These are phyloP conservation scores for Aphanomyces astaci DNA, from an alignment of 352 stramenopile species.

Conservation along the genomic window DNA sequence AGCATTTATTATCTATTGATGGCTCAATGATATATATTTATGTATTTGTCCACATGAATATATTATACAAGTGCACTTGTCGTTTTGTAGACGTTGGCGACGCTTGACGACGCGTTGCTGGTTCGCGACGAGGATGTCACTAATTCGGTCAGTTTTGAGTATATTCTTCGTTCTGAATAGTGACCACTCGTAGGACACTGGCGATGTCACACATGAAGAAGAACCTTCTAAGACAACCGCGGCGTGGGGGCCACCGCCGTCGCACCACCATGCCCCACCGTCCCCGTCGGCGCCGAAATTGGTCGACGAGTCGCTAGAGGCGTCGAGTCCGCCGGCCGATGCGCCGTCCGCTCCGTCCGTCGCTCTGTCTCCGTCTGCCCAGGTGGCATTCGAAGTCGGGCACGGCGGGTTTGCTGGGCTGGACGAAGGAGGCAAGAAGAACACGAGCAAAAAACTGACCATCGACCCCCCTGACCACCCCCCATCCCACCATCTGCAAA, in stretches of 20 bases:
- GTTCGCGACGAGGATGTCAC: background rate
- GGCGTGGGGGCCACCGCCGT: background rate
- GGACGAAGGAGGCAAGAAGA: background rate
- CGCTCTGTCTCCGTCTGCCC: background rate
- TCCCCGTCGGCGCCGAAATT: background rate
- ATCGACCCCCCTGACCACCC: background rate
- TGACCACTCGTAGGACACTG: too few relatives aligned
- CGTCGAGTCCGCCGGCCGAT: background rate
- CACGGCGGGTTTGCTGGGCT: background rate
- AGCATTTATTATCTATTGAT: background rate
- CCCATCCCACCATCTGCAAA: background rate
- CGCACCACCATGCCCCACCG: background rate
- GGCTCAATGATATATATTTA: too few relatives aligned
- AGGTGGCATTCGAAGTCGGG: slow-evolving; percentile 8
- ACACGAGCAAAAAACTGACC: background rate
- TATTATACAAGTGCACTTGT: too few relatives aligned
- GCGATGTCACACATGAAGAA: too few relatives aligned
- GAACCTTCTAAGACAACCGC: too few relatives aligned
- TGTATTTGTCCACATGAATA: too few relatives aligned
- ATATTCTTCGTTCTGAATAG: too few relatives aligned
- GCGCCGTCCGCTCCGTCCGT: background rate
- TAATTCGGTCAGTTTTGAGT: too few relatives aligned
- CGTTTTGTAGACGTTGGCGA: background rate
- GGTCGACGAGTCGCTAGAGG: too few relatives aligned
- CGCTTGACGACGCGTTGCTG: background rate